Evolutionary conservation across 345 rosid genomes (phyloP), one percentile per base, ranked within the genome.

Genomic region (Xanthoceras sorbifolium): DNA sequence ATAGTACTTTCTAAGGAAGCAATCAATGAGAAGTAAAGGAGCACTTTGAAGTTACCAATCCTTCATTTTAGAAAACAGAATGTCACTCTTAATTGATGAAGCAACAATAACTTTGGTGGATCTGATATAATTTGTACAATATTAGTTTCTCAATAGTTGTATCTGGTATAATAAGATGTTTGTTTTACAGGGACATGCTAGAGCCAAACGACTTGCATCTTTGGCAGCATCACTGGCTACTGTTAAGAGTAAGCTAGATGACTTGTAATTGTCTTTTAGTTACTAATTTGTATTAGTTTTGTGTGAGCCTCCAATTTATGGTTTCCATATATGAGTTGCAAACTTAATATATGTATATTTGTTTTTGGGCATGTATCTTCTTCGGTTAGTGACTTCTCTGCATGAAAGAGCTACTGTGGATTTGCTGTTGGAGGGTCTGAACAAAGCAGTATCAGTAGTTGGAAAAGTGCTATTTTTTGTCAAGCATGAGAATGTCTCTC

Each of bases 381-480:
- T 26, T 77, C 36, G 72, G 25, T 57, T 34, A 91, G 95, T 85
- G 82, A 82, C 67, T 76, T 79, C 90, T 71, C 77, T 85, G 0
- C 85, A 85, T 72, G 82, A 74, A 79, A 82, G 80, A 73, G 83
- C 83, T 48, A 77, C 85, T 17, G 28, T 86, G 20, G 95, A 89
- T 80, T 54, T 79, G 71, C 87, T 91, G 71, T 74, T 61, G 15
- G 89, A 86, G 69, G 93, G 95, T 81, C 87, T 83, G 64, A 91
- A 91, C 79, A 88, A 88, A 85, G 84, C 86, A 44, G 86, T 82
- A 62, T 90, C 91, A 15, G 25, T 89, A 26, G 76, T 81, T 62
- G 95, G 89, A 67, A 91, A 86, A 84, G 95, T 89, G 72, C 81
- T 88, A 28, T 82, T 86, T 80, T 88, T 87, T 54, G 84, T 91